Conservation (phyloP, 805 yeast species). For the Tetrapisispora iriomotensis region DNA sequence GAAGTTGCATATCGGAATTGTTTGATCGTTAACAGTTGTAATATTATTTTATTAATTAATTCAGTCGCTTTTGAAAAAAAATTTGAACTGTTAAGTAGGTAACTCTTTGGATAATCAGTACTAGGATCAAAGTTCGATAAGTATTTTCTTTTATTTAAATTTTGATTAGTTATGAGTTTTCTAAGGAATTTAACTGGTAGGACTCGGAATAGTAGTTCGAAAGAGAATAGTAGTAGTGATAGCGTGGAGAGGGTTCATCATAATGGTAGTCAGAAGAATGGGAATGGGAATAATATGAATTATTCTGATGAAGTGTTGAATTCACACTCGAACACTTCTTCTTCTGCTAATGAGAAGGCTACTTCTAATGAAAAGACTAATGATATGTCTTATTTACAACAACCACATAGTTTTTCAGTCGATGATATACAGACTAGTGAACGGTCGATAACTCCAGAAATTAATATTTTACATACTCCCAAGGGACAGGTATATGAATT, state of each 20-base stretch:
- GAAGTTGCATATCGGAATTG: too few species aligned
- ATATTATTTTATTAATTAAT: too few species aligned
- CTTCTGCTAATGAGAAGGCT: background rate
- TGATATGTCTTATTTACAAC: too few species aligned
- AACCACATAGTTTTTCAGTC: background rate
- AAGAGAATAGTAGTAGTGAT: slow-evolving; percentile 16
- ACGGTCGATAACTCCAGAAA: slow-evolving; percentile 19
- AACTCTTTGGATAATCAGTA: too few species aligned
- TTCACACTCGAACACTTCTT: background rate
- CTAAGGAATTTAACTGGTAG: background rate
- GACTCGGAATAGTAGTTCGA: background rate
- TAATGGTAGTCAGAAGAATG: background rate
- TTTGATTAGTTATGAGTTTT: background rate
- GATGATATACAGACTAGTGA: slow-evolving; percentile 2
- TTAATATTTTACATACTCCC: slow-evolving; percentile 1
- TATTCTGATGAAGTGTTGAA: background rate
- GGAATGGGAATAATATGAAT: background rate
- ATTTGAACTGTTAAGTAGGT: too few species aligned
- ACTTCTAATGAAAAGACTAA: too few species aligned
- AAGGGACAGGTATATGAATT: slow-evolving; percentile 2
- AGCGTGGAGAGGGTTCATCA: slow-evolving; percentile 9
- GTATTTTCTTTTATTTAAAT: too few species aligned
- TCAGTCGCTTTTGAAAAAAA: too few species aligned
- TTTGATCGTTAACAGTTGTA: too few species aligned
- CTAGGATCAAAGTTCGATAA: too few species aligned